Base-by-base conservation (phyloP, 129 eudicot genomes). In the Cynara cardunculus region DNA sequence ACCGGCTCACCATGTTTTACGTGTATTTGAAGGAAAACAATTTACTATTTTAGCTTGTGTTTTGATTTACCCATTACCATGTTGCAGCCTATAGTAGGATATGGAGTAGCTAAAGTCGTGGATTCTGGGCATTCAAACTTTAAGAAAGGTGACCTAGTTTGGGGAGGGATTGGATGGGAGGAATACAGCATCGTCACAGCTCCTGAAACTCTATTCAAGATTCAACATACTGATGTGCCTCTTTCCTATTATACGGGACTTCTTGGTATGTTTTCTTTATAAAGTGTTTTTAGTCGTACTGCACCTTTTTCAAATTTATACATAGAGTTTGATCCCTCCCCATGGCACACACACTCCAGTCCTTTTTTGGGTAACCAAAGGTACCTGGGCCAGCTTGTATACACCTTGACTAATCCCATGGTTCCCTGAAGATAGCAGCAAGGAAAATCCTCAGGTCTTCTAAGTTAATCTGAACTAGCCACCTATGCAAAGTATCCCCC, bases 181-280 rank as follows among this genome's bases (percentile, higher is more conserved):
- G 90, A 91, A 56, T 87, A 87, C 53, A 85, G 77, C 68, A 74
- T 85, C 25, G 87, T 91, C 18, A 71, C 76, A 22, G 21, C 75
- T 25, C 19, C 89, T 3, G 75, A 62, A 10, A 0, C 25, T 9
- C 72, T 87, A 5, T 78, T 89, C 61, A 91, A 87, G 70, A 91
- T 91, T 31, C 78, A 87, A 21, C 77, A 87, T 46, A 84, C 84
- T 0, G 91, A 91, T 76, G 89, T 91, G 30, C 96, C 96, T 37
- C 91, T 91, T 72, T 91, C 93, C 35, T 91, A 91, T 81, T 91
- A 91, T 44, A 84, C 90, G 1, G 93, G 93, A 72, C 68, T 89
- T 53, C 90, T 89, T 27, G 92, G 93, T 91, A 76, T 82, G 82
- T 59, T 79, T 61, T 78, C 4, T 46, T 8, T 9, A 5, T 59